These are phyloP conservation scores for Eucalyptus guilfoylei DNA, from an alignment of 345 rosid genomes.

Conservation along the genomic window DNA sequence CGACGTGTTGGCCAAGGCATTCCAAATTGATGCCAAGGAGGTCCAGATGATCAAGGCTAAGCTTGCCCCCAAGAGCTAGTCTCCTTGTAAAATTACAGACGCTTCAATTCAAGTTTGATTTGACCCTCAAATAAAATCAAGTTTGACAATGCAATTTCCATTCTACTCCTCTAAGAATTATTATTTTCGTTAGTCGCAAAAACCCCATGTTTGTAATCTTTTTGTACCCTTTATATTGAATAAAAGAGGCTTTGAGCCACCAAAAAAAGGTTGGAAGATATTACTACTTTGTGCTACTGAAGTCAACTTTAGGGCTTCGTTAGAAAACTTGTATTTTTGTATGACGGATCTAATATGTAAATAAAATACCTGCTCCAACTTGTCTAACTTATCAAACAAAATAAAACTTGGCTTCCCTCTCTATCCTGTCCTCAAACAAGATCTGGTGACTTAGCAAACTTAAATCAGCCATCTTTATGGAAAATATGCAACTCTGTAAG, in stretches of 20 bases:
- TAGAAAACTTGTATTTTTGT: background rate
- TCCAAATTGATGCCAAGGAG: slow-evolving; percentile 18
- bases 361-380: background rate
- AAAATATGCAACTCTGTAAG: background rate
- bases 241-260: background rate
- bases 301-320: background rate
- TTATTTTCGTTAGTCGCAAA: background rate
- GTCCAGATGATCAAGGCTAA: slow-evolving; percentile 27
- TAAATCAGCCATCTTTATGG: background rate
- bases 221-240: background rate
- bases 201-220: background rate
- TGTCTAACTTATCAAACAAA: background rate
- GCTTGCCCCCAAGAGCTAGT: slow-evolving; percentile 19
- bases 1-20: slow-evolving; percentile 28
- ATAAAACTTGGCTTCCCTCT: background rate
- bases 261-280: background rate
- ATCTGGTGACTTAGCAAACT: background rate
- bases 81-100: background rate
- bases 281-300: background rate
- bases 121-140: background rate
- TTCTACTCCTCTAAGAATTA: background rate
- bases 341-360: background rate
- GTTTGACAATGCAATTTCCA: background rate
- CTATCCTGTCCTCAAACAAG: background rate
- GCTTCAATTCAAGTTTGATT: background rate